Evolutionary conservation across 129 eudicot species (phyloP).

Genomic region (Tanacetum coccineum): DNA sequence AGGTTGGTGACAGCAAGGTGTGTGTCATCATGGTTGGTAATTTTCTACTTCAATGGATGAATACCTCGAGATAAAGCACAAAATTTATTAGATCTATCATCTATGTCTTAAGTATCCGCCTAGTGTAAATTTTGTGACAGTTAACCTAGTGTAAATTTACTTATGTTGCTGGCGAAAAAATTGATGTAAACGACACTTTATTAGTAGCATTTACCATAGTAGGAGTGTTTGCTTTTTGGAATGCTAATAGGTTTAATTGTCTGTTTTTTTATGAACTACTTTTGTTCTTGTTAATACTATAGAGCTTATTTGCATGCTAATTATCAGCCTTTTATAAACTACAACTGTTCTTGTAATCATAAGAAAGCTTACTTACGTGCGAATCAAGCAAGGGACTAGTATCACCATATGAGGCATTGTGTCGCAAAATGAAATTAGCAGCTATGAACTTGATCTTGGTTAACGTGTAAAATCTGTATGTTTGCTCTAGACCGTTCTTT

Average conservation of each 20-base stretch:
- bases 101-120: not conserved
- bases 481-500: conserved; percentile 6
- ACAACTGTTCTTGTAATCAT: no score
- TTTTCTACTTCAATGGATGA: not conserved
- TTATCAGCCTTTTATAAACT: no score
- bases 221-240: conserved; percentile 10
- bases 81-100: not conserved
- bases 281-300: no score
- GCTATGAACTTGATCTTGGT: not conserved
- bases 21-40: conserved; percentile 3
- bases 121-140: not conserved
- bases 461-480: no score
- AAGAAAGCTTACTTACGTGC: no score
- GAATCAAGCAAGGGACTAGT: no score
- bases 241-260: not conserved
- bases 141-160: not conserved
- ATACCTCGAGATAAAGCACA: conserved; percentile 4
- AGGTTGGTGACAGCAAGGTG: conserved; percentile 11
- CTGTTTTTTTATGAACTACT: no score
- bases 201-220: not conserved
- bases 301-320: no score
- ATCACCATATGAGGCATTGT: not conserved
- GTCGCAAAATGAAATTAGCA: not conserved
- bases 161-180: conserved; percentile 3
- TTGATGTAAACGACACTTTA: not conserved